A percentile compares a stretch with the other conserved stretches of the same genome.
Conservation (phyloP, 805 yeast species). For the Hanseniaspora clermontiae region DNA sequence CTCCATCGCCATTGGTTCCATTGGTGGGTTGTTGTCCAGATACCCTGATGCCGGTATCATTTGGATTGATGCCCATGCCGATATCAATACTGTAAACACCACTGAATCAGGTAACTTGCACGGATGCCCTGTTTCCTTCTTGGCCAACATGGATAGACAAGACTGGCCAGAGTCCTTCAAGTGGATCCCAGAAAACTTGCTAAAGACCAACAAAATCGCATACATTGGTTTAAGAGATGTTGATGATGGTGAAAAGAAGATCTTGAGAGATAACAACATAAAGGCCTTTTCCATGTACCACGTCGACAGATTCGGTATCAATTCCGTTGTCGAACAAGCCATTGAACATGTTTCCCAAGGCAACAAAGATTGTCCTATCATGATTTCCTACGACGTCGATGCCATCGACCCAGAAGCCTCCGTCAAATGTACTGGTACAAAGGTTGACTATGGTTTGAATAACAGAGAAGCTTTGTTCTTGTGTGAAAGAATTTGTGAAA, state of each 20-base stretch:
- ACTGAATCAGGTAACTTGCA: conserved; percentile 85
- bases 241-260: conserved; percentile 70
- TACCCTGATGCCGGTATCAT: conserved; percentile 79
- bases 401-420: conserved; percentile 78
- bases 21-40: conserved; percentile 64
- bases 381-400: conserved; percentile 88
- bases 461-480: conserved; percentile 87
- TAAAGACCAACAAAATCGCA: conserved; percentile 61
- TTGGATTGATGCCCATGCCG: conserved; percentile 99
- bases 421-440: conserved; percentile 96
- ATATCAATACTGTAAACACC: conserved; percentile 75
- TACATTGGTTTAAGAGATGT: conserved; percentile 93
- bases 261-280: conserved; percentile 57
- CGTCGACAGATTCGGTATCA: conserved; percentile 86
- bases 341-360: conserved; percentile 50
- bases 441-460: conserved; percentile 91
- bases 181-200: conserved; percentile 60
- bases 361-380: conserved; percentile 44
- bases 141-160: conserved; percentile 64
- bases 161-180: conserved; percentile 58
- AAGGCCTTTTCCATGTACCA: conserved; percentile 92
- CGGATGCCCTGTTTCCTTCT: conserved; percentile 90
- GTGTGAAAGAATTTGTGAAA: conserved; percentile 81
- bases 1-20: conserved; percentile 88
- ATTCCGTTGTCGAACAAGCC: conserved; percentile 85